These are phyloP conservation scores for Nicotiana paniculata DNA, from an alignment of 257 asterid genomes.

Conservation along the genomic window DNA sequence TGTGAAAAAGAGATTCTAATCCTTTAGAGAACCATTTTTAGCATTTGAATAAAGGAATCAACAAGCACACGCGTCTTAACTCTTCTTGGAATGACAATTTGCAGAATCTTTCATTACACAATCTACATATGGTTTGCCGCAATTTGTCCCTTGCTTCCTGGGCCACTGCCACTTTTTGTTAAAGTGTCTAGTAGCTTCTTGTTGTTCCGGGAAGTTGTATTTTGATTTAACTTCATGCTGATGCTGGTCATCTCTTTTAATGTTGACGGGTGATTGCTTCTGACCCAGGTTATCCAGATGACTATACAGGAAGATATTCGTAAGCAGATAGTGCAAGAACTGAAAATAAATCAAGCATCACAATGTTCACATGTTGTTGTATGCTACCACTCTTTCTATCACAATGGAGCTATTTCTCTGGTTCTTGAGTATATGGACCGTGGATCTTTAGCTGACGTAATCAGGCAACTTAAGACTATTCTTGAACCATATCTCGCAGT, in stretches of 20 bases:
- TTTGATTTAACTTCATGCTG: background rate
- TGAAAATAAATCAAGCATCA: conserved; percentile 89
- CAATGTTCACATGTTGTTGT: conserved; percentile 86
- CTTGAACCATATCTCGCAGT: conserved; percentile 97
- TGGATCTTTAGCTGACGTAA: conserved; percentile 57
- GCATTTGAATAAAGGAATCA: background rate
- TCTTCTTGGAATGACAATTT: background rate
- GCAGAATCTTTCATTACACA: background rate
- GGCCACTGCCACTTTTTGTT: background rate
- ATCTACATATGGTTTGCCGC: background rate
- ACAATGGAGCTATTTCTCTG: conserved; percentile 93
- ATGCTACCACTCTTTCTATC: conserved; percentile 97
- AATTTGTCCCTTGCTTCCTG: background rate
- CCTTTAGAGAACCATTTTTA: background rate
- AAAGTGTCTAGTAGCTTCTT: background rate
- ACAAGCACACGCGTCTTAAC: background rate
- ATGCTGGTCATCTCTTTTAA: background rate
- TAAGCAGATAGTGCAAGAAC: conserved; percentile 96
- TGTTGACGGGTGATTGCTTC: background rate
- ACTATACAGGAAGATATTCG: conserved; percentile 92
- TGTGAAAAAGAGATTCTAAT: background rate
- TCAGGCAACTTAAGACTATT: conserved; percentile 72
- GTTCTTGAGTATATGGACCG: conserved; percentile 99
- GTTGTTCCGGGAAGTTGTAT: background rate
- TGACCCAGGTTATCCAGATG: conserved; percentile 87